These are phyloP conservation scores for Hamigera avellanea DNA, from an alignment of 495 filamentous ascomycete species.

Conservation along the genomic window DNA sequence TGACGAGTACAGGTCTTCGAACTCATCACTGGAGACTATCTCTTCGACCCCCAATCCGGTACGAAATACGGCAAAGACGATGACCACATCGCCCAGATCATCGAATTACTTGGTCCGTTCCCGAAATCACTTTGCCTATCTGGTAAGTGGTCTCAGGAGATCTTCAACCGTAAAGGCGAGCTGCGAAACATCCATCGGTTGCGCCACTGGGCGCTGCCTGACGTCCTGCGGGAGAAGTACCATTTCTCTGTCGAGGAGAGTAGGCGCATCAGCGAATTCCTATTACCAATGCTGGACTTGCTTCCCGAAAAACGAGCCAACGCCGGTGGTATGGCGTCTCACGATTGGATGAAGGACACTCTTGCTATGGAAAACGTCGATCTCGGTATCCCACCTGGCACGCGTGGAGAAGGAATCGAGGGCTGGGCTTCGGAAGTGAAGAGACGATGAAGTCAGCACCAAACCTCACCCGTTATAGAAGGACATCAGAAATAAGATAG, in stretches of 20 bases:
- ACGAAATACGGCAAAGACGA: conserved; percentile 99
- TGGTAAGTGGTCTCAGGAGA: conserved; percentile 97
- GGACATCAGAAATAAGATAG: conserved; percentile 4
- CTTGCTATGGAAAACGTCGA: conserved; percentile 76
- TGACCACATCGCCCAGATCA: conserved; percentile 98
- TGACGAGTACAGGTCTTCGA: conserved; percentile 68
- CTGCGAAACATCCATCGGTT: conserved; percentile 95
- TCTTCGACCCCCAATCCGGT: conserved; percentile 97
- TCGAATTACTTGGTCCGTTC: conserved; percentile 90
- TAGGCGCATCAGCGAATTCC: conserved; percentile 70
- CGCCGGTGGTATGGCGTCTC: conserved; percentile 85
- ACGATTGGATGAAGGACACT: conserved; percentile 69
- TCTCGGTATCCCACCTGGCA: conserved; percentile 63
- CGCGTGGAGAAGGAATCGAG: conserved; percentile 85
- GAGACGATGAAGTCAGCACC: conserved; percentile 68
- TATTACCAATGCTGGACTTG: conserved; percentile 87
- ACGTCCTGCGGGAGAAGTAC: conserved; percentile 93
- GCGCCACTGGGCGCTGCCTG: conserved; percentile 90
- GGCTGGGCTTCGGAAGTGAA: conserved; percentile 90
- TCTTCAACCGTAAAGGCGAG: conserved; percentile 97
- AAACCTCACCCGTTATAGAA: too few relatives aligned
- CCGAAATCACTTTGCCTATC: conserved; percentile 81
- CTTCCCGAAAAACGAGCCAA: conserved; percentile 81
- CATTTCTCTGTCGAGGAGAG: conserved; percentile 75
- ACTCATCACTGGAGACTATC: conserved; percentile 94